Conservation (phyloP, 352 stramenopile genomes). For the Plasmopara halstedii region DNA sequence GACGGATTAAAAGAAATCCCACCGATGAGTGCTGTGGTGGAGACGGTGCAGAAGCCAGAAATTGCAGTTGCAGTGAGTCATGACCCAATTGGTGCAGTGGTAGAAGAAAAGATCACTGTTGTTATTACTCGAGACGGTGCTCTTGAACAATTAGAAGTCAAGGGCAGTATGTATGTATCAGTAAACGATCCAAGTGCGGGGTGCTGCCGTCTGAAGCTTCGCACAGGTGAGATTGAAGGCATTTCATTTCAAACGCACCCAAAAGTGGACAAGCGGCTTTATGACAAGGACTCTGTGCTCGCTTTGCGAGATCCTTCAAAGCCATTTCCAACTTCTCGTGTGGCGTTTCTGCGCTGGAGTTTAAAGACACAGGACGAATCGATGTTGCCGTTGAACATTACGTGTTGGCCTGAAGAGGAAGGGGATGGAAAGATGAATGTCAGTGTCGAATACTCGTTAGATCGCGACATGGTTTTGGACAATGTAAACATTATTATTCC, state of each 20-base stretch:
- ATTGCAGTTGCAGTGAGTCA: conserved; percentile 58
- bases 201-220: conserved; percentile 68
- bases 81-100: conserved; percentile 73
- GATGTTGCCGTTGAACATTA: conserved; percentile 81
- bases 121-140: conserved; percentile 72
- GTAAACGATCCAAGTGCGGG: conserved; percentile 69
- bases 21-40: conserved; percentile 64
- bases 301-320: conserved; percentile 76
- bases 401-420: conserved; percentile 84
- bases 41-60: conserved; percentile 50
- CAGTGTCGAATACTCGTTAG: conserved; percentile 83
- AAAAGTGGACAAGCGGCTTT: conserved; percentile 85
- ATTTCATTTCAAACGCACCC: conserved; percentile 83
- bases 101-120: conserved; percentile 86
- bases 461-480: conserved; percentile 82
- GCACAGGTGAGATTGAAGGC: conserved; percentile 51
- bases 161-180: conserved; percentile 79
- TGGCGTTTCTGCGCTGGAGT: conserved; percentile 79
- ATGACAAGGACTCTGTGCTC: conserved; percentile 73
- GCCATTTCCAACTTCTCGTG: conserved; percentile 71
- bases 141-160: conserved; percentile 81
- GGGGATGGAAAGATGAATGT: conserved; percentile 82
- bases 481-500: conserved; percentile 85
- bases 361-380: conserved; percentile 83
- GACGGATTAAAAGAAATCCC: conserved; percentile 83